Evolutionary conservation across 2,329 filamentous ascomycete genomes (phyloP), one percentile per base, ranked within the genome.

Genomic region (Colletotrichum neosansevieriae): DNA sequence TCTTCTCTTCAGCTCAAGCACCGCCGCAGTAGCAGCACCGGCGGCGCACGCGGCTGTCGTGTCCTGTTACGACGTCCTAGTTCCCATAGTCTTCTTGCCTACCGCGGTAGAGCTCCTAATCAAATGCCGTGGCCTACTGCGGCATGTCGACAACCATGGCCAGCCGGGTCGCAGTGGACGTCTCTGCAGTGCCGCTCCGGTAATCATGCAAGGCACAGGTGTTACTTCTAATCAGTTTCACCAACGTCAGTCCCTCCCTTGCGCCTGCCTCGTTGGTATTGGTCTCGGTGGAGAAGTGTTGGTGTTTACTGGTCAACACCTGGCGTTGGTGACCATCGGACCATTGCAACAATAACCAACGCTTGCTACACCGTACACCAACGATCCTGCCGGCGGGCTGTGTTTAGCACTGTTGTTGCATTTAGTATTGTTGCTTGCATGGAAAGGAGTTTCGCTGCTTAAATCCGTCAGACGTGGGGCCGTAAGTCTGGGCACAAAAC

Each of bases 151-250:
- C 24, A 38, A 19, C 36, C 17, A n/a, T 32, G 50, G 17, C 50
- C n/a, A n/a, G 34, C 50, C 50, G 24, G 15, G 13, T 65, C 36
- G 58, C n/a, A 10, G 21, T 51, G 34, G 45, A 40, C 42, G 45
- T 51, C 15, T 11, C 10, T 38, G 32, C 54, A 44, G 32, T 19
- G 53, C 45, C 53, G 58, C 40, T 19, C 29, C 36, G 44, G 42
- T 49, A 13, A 56, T 62, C n/a, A 63, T 67, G 64, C 59, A 63
- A 67, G 64, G 45, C 45, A 53, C 60, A 38, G 36, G 24, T 51
- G 38, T 45, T 59, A 45, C 36, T 47, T 49, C 44, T 58, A 13
- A 51, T 15, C 4, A 44, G 44, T 64, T 64, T 64, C 59, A 58
- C 36, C 44, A n/a, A 12, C 42, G 19, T 13, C 5, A 50, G 11